phyloP scores from a whole-genome alignment of 768 basidiomycete species.

The Suillus fuscotomentosus region DNA sequence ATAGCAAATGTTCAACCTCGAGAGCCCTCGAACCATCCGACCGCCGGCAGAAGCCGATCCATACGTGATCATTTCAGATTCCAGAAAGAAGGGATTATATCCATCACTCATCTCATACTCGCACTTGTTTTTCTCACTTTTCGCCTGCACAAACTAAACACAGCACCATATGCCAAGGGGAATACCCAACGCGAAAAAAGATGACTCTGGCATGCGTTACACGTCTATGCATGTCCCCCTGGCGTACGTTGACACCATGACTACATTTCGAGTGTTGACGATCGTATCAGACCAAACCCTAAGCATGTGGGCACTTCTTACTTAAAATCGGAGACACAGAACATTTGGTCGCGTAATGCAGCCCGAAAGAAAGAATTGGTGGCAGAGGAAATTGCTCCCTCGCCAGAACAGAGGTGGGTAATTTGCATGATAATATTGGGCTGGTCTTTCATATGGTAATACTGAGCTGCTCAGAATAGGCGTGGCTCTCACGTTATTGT shows the following conservation, averaged over 20 bases:
- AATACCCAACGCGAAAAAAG: conserved; percentile 75
- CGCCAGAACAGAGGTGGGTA: conserved; percentile 48
- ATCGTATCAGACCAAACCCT: conserved; percentile 59
- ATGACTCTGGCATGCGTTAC: conserved; percentile 80
- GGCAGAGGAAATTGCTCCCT: conserved; percentile 36
- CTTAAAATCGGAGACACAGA: conserved; percentile 73
- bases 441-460: conserved; percentile 19
- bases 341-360: conserved; percentile 70
- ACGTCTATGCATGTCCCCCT: conserved; percentile 81
- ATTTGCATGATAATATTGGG: conserved; percentile 2
- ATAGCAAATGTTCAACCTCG: not conserved
- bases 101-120: not conserved
- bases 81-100: not conserved
- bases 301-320: conserved; percentile 80
- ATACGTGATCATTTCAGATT: not conserved
- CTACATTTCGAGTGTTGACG: conserved; percentile 11
- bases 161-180: conserved; percentile 66
- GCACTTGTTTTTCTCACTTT: not conserved
- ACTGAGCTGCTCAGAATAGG: conserved; percentile 38
- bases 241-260: conserved; percentile 44
- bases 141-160: not conserved
- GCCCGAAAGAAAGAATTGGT: conserved; percentile 48
- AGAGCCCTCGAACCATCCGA: not conserved
- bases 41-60: conserved; percentile 1
- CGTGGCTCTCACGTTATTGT: conserved; percentile 79